Evolutionary conservation across 2,329 filamentous ascomycete species (phyloP), one percentile per base, ranked within the genome.

Genomic region (Metarhizium rileyi): DNA sequence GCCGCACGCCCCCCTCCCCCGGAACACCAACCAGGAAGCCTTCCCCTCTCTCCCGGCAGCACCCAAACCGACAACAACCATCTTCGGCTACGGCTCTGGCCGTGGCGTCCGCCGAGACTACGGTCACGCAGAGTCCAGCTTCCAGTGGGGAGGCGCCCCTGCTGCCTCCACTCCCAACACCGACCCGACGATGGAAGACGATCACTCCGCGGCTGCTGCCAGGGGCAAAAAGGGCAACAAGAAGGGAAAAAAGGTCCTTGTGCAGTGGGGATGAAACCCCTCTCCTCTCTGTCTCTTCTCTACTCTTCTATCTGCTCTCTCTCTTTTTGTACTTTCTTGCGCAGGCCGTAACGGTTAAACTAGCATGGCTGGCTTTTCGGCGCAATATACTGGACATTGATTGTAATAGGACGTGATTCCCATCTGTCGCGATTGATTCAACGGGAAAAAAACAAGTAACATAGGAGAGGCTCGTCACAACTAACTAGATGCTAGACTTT

Each of bases 11-110:
- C 52, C 48, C 55, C 54, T 49, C 56, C 50, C 59, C 25, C 61
- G 60, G n/a, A n/a, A n/a, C n/a, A n/a, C n/a, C 27, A 66, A 64
- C 44, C 68, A 69, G 42, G 84, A 90, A 54, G 81, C 83, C 0
- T 96, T 96, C 67, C 91, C 90, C 0, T 84, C 89, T 1, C 75
- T 96, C 1, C 90, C 90, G 0, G 75, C 82, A 0, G 90, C 89
- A 1, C 77, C 86, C 0, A 96, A 83, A 59, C 77, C 78, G 3
- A 71, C 72, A 40, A 81, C 77, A 1, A 80, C 77, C 0, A 80
- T 83, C 42, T 81, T 82, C 49, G 78, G 78, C 3, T 82, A 83
- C 56, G 80, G 80, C 2, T 65, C 69, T 4, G 69, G 79, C 4
- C 63, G 68, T 4, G 64, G 71, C 28, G 78, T 84, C 16, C 70